Conservation (phyloP, 106 monocot genomes). For the Cymbidium sinense region DNA sequence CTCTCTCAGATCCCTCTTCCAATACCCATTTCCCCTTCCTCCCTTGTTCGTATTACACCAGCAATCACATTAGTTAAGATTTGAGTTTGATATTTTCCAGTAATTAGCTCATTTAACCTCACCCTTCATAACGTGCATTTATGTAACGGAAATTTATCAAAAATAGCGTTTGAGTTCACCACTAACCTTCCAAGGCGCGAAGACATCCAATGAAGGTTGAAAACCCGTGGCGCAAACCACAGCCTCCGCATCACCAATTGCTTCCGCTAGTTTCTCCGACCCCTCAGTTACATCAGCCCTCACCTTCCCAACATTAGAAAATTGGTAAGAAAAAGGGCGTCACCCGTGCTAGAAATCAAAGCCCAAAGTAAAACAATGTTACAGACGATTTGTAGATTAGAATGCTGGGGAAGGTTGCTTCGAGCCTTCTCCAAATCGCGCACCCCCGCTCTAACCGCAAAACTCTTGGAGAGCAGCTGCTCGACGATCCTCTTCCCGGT, state of each 20-base stretch:
- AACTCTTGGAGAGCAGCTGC: slow-evolving; percentile 50
- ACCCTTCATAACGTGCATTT: not conserved
- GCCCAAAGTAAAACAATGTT: not conserved
- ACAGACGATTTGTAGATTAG: slow-evolving; percentile 54
- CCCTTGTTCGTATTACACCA: no score
- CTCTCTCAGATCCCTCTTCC: no score
- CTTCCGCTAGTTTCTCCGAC: slow-evolving; percentile 38
- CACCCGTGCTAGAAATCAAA: not conserved
- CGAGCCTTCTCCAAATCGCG: slow-evolving; percentile 46
- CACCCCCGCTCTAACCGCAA: slow-evolving; percentile 47
- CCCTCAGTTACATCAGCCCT: slow-evolving; percentile 46
- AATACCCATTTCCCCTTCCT: no score
- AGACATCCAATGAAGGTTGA: slow-evolving; percentile 49
- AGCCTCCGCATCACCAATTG: slow-evolving; percentile 56
- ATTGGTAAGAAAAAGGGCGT: not conserved
- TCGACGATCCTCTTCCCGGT: slow-evolving; percentile 69
- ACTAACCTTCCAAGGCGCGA: slow-evolving; percentile 82
- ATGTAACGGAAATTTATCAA: not conserved
- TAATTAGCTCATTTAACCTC: not conserved
- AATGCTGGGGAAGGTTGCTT: slow-evolving; percentile 30
- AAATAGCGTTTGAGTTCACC: not conserved
- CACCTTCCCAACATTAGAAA: slow-evolving; percentile 17
- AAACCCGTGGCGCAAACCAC: slow-evolving; percentile 74
- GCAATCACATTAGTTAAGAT: not conserved
- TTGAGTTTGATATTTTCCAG: not conserved